Conservation (phyloP, 257 asterid genomes). For the Lantana camara region DNA sequence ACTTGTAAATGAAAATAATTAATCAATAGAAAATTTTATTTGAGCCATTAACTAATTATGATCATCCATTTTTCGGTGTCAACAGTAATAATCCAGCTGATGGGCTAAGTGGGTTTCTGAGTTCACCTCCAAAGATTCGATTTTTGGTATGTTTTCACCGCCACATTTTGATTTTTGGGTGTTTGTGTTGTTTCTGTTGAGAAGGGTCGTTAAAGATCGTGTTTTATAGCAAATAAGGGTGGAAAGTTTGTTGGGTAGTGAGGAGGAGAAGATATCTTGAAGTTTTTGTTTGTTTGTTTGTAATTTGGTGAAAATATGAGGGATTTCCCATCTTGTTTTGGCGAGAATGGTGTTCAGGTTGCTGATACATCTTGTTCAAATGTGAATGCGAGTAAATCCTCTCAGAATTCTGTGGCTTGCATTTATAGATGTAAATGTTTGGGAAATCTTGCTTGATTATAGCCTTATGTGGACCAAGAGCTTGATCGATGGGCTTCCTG, state of each 20-base stretch:
- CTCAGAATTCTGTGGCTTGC: constrained; percentile 77
- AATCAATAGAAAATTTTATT: too few relatives aligned
- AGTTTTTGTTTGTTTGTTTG: neutral
- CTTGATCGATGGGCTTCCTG: constrained; percentile 78
- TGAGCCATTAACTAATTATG: too few relatives aligned
- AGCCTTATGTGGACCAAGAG: constrained; percentile 75
- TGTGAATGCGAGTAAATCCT: constrained; percentile 50
- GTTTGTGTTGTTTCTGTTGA: constrained; percentile 7
- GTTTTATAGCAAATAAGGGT: constrained; percentile 10
- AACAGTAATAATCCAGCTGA: neutral
- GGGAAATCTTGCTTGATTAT: constrained; percentile 70
- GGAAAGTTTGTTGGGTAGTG: neutral
- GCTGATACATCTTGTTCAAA: constrained; percentile 83
- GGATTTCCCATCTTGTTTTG: constrained; percentile 94
- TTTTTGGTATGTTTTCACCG: constrained; percentile 32
- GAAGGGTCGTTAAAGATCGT: constrained; percentile 27
- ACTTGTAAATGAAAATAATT: too few relatives aligned
- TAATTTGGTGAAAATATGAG: constrained; percentile 48
- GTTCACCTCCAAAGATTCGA: constrained; percentile 27
- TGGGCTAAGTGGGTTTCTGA: constrained; percentile 27
- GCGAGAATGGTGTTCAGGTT: constrained; percentile 93
- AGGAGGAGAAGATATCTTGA: neutral
- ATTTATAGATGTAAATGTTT: constrained; percentile 60
- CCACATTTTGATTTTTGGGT: constrained; percentile 26
- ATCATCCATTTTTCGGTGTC: too few relatives aligned